Percentiles rank a stretch among this genome's conserved stretches.
phyloP scores from a whole-genome alignment of 257 asterid genomes.

The Mitragyna speciosa region DNA sequence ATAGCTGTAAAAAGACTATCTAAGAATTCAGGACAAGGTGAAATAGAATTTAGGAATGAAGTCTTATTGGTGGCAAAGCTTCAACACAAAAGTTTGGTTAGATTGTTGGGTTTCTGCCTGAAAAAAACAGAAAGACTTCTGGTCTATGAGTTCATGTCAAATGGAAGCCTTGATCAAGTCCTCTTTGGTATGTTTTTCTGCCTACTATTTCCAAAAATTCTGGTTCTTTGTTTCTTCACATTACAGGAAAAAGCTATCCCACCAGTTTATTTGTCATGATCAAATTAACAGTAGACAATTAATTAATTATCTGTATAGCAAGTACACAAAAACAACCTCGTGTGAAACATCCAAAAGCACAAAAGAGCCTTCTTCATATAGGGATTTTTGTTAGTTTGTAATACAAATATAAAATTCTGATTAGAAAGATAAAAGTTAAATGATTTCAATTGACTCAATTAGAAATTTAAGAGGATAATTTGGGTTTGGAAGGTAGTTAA shows the following conservation, averaged over 20 bases:
- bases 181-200: slow-evolving; percentile 18
- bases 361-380: not conserved
- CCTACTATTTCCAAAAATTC: not conserved
- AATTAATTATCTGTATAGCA: no score
- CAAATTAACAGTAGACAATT: no score
- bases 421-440: no score
- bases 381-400: not conserved
- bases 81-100: slow-evolving; percentile 29
- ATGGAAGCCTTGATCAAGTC: slow-evolving; percentile 25
- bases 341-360: not conserved
- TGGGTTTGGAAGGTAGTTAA: no score
- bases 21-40: slow-evolving; percentile 20
- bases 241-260: no score
- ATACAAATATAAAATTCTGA: no score
- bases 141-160: slow-evolving; percentile 26
- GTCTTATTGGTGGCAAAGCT: slow-evolving; percentile 22
- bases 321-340: not conserved
- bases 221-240: not conserved
- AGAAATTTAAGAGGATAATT: no score
- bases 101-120: slow-evolving; percentile 23
- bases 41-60: slow-evolving; percentile 26
- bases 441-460: no score
- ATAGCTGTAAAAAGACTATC: slow-evolving; percentile 34
- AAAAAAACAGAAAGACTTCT: slow-evolving; percentile 20
- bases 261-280: no score